Evolutionary conservation across 148 eudicot genomes (phyloP), one percentile per base, ranked within the genome.

Genomic region (Rhododendron molle): DNA sequence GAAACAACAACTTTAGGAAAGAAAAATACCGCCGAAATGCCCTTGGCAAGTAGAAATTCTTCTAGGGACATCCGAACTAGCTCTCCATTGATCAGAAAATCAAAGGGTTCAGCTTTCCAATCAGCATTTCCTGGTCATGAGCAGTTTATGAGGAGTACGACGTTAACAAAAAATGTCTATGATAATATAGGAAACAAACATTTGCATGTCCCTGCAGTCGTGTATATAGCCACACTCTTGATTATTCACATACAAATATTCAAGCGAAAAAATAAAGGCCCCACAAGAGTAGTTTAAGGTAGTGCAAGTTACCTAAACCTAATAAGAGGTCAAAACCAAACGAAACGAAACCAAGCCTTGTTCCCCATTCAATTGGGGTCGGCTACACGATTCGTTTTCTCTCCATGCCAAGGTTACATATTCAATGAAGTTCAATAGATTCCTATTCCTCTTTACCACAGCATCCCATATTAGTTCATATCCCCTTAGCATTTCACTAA

Each of bases 11-110:
- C 23, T 38, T 14, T 28, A 32, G 40, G 7, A 88, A 76, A 52
- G 83, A 86, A 46, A 69, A 87, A 78, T 89, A 96, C 99, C 90
- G 96, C 94, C 0, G 99, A 93, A 74, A 96, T 93, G 83, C 95
- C 95, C 91, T 95, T 96, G 79, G 94, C 98, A 80, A 94, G 87
- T 76, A 96, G 96, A 88, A 96, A 96, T 82, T 94, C 92, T 83
- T 94, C 96, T 30, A 96, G 98, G 16, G 97, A 90, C 99, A 95
- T 91, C 26, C 99, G 93, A 87, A 96, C 92, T 81, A 96, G 88
- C 94, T 94, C 98, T 77, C 93, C 96, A 88, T 93, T 88, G 84
- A 96, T 93, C 44, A 96, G 87, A 78, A 96, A 96, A 92, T 96
- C 99, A 80, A 96, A 96, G 2, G 96, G 94, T 82, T 96, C 96